phyloP scores from a whole-genome alignment of 73 alveolate genomes.

The Paramecium tetraurelia region DNA sequence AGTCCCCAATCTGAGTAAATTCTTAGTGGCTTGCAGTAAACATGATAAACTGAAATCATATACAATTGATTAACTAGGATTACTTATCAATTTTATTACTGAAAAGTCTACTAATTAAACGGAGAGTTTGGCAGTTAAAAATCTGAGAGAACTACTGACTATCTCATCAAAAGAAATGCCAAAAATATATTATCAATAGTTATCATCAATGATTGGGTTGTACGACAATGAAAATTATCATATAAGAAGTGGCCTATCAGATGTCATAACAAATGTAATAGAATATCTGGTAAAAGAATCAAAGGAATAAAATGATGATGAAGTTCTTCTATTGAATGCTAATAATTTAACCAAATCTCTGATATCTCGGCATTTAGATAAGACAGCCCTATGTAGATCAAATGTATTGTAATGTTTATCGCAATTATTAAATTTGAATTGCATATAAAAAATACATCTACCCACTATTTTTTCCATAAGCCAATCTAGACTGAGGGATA shows the following conservation, averaged over 20 bases:
- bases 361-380: background rate
- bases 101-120: slow-evolving; percentile 11
- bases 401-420: background rate
- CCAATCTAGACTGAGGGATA: background rate
- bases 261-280: background rate
- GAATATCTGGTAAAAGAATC: background rate
- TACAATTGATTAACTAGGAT: background rate
- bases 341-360: background rate
- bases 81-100: background rate
- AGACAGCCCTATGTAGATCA: slow-evolving; percentile 6
- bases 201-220: background rate
- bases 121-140: slow-evolving; percentile 1
- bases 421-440: background rate
- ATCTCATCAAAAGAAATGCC: slow-evolving; percentile 11
- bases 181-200: background rate
- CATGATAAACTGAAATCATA: background rate
- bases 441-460: background rate
- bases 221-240: slow-evolving; percentile 33
- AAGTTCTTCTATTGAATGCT: background rate
- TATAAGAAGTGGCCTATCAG: slow-evolving; percentile 19
- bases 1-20: background rate
- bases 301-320: background rate
- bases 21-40: background rate
- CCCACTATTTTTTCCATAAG: background rate
- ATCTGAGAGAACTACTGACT: background rate